These are phyloP conservation scores for Botryobasidium botryosum DNA, from an alignment of 768 basidiomycete species.

Conservation along the genomic window DNA sequence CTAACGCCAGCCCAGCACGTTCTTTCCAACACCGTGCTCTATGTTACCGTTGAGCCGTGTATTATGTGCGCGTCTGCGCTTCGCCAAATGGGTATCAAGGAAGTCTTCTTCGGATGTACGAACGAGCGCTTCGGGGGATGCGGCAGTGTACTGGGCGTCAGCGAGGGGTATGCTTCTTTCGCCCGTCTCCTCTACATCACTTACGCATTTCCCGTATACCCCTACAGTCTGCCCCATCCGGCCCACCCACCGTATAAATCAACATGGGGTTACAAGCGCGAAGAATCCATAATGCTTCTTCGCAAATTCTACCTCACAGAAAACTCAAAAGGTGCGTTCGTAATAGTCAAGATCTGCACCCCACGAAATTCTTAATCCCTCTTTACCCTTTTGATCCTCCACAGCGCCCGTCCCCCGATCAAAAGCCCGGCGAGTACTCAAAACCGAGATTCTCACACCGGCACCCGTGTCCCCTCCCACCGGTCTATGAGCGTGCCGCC, in stretches of 20 bases:
- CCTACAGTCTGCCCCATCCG: slow-evolving; percentile 46
- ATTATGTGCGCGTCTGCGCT: slow-evolving; percentile 98
- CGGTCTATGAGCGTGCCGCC: no score
- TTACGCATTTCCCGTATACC: neutral
- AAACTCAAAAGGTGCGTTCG: slow-evolving; percentile 66
- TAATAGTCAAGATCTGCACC: slow-evolving; percentile 4
- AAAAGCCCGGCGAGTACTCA: slow-evolving; percentile 70
- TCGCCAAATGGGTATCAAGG: slow-evolving; percentile 77
- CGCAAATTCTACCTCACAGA: slow-evolving; percentile 86
- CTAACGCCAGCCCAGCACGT: slow-evolving; percentile 36
- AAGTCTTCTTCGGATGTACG: slow-evolving; percentile 83
- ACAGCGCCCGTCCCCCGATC: slow-evolving; percentile 81
- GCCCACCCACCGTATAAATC: slow-evolving; percentile 60
- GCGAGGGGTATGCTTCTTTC: slow-evolving; percentile 37
- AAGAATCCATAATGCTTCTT: slow-evolving; percentile 74
- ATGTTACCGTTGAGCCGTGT: slow-evolving; percentile 98
- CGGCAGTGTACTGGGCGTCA: slow-evolving; percentile 84
- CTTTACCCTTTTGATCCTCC: slow-evolving; percentile 2
- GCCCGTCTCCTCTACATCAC: neutral
- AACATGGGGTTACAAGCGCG: slow-evolving; percentile 54
- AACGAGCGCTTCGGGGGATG: slow-evolving; percentile 97
- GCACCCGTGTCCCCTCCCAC: no score
- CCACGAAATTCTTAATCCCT: slow-evolving; percentile 5
- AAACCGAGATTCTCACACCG: slow-evolving; percentile 77
- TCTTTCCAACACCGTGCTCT: slow-evolving; percentile 64